Base-by-base conservation (phyloP, 1,284 basidiomycete species). In the Malassezia yamatoensis region DNA sequence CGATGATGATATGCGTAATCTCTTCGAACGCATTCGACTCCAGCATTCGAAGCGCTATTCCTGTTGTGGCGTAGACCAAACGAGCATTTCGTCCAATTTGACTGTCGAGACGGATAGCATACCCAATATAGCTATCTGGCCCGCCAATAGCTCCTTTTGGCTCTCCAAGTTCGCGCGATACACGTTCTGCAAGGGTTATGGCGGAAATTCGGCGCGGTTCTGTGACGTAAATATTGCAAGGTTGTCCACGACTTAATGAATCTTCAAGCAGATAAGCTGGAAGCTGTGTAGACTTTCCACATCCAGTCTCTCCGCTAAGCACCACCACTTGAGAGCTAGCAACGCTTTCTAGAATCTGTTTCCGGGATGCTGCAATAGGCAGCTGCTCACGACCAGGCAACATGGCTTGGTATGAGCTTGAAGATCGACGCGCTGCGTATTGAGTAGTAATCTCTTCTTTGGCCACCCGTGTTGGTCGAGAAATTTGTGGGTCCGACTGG, bases 201-300 rank as follows among this genome's bases (percentile, higher is more conserved):
- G 94, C 93, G 54, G 90, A 94, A 66, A 99, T 99, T 53, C 93
- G 84, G 24, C 94, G 82, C 1, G 94, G 94, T 61, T 99, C 93
- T 2, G 93, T 96, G 62, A 91, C 94, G 68, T 85, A 90, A 64
- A 99, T 88, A 76, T 87, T 93, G 79, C 90, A 96, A 48, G 83
- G 81, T 64, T 81, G 82, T 16, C 91, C 93, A 55, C 81, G 81
- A 5, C 84, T 82, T 15, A 96, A 81, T 51, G 88, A 84, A 70
- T 94, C 83, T 75, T 99, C 94, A 9, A 99, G 80, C 58, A 98
- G 87, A 78, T 90, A 98, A 0, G 88, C 82, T 1, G 94, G 94
- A 3, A 98, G 82, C 78, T 98, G 94, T 0, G 94, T 98, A 1
- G 91, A 96, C 78, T 99, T 99, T 13, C 93, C 94, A 68, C 90